Conservation (phyloP, 257 asterid genomes). For the Plantago elongata region DNA sequence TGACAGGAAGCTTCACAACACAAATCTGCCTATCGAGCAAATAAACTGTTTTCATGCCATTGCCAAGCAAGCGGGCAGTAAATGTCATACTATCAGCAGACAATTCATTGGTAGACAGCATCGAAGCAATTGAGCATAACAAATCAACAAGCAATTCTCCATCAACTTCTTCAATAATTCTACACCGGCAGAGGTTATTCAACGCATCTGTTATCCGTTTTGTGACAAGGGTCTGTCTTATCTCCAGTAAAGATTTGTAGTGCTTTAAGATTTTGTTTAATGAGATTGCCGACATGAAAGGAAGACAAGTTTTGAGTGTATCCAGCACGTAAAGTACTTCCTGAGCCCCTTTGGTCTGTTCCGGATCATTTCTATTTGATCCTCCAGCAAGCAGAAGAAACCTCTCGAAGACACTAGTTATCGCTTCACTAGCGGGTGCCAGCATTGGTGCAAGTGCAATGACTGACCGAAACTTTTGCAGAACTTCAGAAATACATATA, state of each 20-base stretch:
- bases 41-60: constrained; percentile 74
- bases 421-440: constrained; percentile 74
- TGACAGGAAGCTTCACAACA: constrained; percentile 74
- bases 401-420: constrained; percentile 62
- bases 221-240: constrained; percentile 62
- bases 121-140: constrained; percentile 61
- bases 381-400: constrained; percentile 85
- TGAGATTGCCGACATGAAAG: constrained; percentile 63
- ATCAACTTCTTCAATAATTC: constrained; percentile 48
- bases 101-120: constrained; percentile 47
- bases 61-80: constrained; percentile 77
- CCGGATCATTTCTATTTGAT: constrained; percentile 49
- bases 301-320: constrained; percentile 69
- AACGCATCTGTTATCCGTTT: constrained; percentile 66
- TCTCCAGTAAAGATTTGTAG: constrained; percentile 70
- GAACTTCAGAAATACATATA: constrained; percentile 49
- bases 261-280: constrained; percentile 52
- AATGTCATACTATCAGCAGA: constrained; percentile 80
- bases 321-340: constrained; percentile 77
- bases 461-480: constrained; percentile 42
- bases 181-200: constrained; percentile 57
- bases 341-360: constrained; percentile 72
- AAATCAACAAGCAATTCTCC: constrained; percentile 67
- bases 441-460: constrained; percentile 37
- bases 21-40: constrained; percentile 61